Evolutionary conservation across 2,329 filamentous ascomycete genomes (phyloP), one percentile per base, ranked within the genome.

Genomic region (Verticillium isaacii): DNA sequence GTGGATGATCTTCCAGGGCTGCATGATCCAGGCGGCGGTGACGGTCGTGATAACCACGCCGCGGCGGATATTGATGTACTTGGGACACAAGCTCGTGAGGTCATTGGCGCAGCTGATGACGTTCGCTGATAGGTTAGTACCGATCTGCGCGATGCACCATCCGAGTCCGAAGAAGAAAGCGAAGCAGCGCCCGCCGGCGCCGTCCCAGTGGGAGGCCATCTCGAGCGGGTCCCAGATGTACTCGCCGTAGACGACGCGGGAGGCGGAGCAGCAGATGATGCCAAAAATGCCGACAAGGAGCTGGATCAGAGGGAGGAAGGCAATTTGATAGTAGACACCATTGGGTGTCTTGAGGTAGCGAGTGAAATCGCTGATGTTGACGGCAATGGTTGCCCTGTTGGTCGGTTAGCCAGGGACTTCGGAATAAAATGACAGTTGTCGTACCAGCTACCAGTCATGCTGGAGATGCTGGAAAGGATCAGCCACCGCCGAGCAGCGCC

Each of bases 1-100:
- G 37, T 72, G 77, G 19, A 89, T 75, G 62, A 89, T 89, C 73
- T 88, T 88, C 87, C 86, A 89, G 1, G 85, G 86, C 1, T 87
- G 84, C 36, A 89, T 77, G 2, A 80, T 79, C 85, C 85, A 88
- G 25, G 81, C 82, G 0, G 74, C 76, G 23, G 86, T 70, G 3
- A 87, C 58, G 1, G 83, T 82, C 5, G 82, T 80, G 54, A 87
- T 73, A 36, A 87, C 71, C 61, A 82, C 82, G 8, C 85, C 85
- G 19, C 85, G 80, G 8, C 75, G 74, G 67, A 88, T 85, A 65
- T 86, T 85, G 63, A 87, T 70, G 67, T 79, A 84, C 32, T 73
- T 72, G 0, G 84, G 83, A 58, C 79, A 78, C 8, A 86, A 76
- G 3, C 81, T 78, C 1, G 80, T 82, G 56, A 87, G 76, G 69